Evolutionary conservation across 2,329 filamentous ascomycete species (phyloP), one percentile per base, ranked within the genome.

Genomic region (Cordyceps sp.): DNA sequence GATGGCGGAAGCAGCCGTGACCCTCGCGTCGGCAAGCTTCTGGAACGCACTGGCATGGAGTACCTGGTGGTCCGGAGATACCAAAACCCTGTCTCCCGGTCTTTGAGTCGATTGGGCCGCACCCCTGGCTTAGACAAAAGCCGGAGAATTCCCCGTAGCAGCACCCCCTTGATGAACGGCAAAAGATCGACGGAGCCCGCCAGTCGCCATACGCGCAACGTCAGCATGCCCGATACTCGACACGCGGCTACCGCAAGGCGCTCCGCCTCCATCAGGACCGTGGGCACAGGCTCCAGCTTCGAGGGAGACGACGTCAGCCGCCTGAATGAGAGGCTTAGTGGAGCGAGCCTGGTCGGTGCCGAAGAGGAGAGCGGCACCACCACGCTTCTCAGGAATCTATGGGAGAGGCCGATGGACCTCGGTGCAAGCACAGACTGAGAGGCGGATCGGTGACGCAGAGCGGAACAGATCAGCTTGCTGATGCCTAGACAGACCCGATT

Each of bases 1-100:
- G 70, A 73, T 35, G 61, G 57, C 10, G 48, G 46, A 22, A 52
- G 43, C 36, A 58, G 63, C 29, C 56, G 66, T 13, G 75, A 81
- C 43, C 74, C 74, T 2, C 64, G 76, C 5, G 62, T 80, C 19
- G 61, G 66, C 43, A 68, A 71, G 46, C 64, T 78, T 30, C 64
- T 82, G 33, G 77, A 82, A 47, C 66, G 73, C 29, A 78, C 77
- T 1, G 73, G 73, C 13, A 69, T 78, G 52, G 78, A 83, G 46
- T 83, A 82, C 48, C 62, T 75, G n/a, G 77, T 81, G 8, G 74
- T 84, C 22, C 66, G 77, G 33, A 63, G 78, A 28, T 78, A 78
- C 46, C 74, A 80, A 44, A 79, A 81, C 42, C 76, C 78, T 0
- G 62, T 83, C 14, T 70, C 67, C 5, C 66, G 76, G 29, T 76